These are phyloP conservation scores for Termitomyces sp. DNA, from an alignment of 768 basidiomycete species.

Conservation along the genomic window DNA sequence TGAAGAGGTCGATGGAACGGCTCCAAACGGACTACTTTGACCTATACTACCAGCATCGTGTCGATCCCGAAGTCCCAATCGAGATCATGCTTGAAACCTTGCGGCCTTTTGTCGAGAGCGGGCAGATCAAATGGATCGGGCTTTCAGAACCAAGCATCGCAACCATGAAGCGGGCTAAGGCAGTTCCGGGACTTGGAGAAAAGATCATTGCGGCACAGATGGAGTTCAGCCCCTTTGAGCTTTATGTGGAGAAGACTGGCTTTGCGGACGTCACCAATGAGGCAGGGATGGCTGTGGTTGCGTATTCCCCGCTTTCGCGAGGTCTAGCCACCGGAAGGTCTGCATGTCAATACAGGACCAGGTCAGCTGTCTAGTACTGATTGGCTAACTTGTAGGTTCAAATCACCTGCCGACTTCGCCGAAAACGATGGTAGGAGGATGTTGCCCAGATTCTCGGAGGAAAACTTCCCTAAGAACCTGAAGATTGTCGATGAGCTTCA, in stretches of 20 bases:
- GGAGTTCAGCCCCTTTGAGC: constrained; percentile 43
- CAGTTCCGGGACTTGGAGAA: constrained; percentile 39
- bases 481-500: constrained; percentile 34
- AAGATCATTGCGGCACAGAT: constrained; percentile 37
- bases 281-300: constrained; percentile 44
- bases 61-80: constrained; percentile 44
- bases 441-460: constrained; percentile 36
- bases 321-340: constrained; percentile 48
- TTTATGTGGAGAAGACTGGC: constrained; percentile 42
- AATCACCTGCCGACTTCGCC: constrained; percentile 40
- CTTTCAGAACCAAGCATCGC: constrained; percentile 46
- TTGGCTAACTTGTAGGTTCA: constrained; percentile 19
- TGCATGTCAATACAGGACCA: constrained; percentile 22
- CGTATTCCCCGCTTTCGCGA: constrained; percentile 49
- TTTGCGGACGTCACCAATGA: constrained; percentile 41
- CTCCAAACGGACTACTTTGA: constrained; percentile 44
- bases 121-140: constrained; percentile 44
- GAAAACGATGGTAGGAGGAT: constrained; percentile 33
- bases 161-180: constrained; percentile 47
- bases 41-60: constrained; percentile 46
- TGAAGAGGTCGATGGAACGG: constrained; percentile 38
- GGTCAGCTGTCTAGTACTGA: not conserved
- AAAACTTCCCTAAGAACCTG: constrained; percentile 44
- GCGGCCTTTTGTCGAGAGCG: constrained; percentile 12
- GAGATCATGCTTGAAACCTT: constrained; percentile 32